Evolutionary conservation across 805 yeast species (phyloP), one percentile per base, ranked within the genome.

Genomic region (Metschnikowia noctiluminum): DNA sequence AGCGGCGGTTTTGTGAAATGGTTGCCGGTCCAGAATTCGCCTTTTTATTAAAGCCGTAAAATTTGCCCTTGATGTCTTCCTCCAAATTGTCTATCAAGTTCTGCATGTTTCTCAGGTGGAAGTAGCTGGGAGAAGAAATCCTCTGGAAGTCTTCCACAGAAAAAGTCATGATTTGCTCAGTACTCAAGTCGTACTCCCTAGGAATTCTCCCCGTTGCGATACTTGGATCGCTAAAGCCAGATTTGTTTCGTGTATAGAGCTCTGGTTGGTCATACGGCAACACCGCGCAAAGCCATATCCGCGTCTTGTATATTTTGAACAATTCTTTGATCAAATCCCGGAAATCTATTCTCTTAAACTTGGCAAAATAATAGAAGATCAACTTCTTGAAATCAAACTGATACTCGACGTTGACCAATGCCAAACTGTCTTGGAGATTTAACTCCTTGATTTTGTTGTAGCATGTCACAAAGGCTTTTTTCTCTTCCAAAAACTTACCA

Each of bases 381-480:
- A 73, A 65, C 57, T 73, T 73, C 53, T 73, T 73, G 55, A 70
- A 73, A 55, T 73, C 78, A 26, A 66, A 64, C 58, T 73, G 78
- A 54, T 72, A 73, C 55, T 73, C 78, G 14, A 72, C 77, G 48
- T 73, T 72, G 43, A 73, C 68, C 44, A 73, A 62, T 86, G 60
- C 55, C 50, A 71, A 62, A 53, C 66, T 66, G 9, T 69, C 59
- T 46, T 73, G 66, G 48, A 82, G 67, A 56, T 80, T 79, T 43
- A 80, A 70, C 48, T 73, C 77, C 46, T 69, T 70, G 43, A 72
- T 71, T 51, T 73, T 73, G 52, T 68, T 68, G 51, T 76, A 70
- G 44, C 90, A 84, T 35, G 87, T 81, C 51, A 81, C 79, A 51
- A 80, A 79, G 1, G 92, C 88, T 61, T 83, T 81, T 54, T 82